Evolutionary conservation across 805 yeast species (phyloP), one percentile per base, ranked within the genome.

Genomic region (Pichia kluyveri): DNA sequence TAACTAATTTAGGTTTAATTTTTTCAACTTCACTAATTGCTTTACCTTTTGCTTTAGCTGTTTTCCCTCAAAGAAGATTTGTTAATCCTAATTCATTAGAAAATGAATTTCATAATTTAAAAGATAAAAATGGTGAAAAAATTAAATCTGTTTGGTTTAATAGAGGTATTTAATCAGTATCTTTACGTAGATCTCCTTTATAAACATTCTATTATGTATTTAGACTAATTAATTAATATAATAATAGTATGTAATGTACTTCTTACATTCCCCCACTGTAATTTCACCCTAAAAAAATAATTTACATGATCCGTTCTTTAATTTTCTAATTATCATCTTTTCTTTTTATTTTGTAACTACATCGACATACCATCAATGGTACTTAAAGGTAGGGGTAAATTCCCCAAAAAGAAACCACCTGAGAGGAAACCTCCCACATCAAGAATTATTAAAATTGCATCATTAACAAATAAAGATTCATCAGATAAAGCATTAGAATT

Each of bases 41-140:
- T 0, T 73, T 93, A 54, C 99, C 99, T 27, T 87, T 93, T 69
- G 98, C 98, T 0, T 71, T 93, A 61, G 99, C 90, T 2, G 85
- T 89, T 1, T 93, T 93, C 79, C 99, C 99, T 12, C 97, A 90
- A 66, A 79, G 84, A 63, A 81, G 88, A 58, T 69, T 66, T 19
- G 73, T 91, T 47, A 63, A 71, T 26, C 83, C 82, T 8, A 52
- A 65, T 18, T 69, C 72, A 40, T 69, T 93, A 48, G 99, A 93
- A 66, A 65, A 71, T 1, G 68, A 79, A 49, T 79, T 91, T 64
- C 73, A 70, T 17, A 73, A 70, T 38, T 71, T 83, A 60, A 81
- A 76, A 60, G 83, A 83, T 57, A 69, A 69, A 44, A 62, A 79
- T 14, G 96, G 95, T 9, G 65, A 72, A 7, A 67, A 65, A 30